These are phyloP conservation scores for Neurospora sp. DNA, from an alignment of 495 filamentous ascomycete species.

Conservation along the genomic window DNA sequence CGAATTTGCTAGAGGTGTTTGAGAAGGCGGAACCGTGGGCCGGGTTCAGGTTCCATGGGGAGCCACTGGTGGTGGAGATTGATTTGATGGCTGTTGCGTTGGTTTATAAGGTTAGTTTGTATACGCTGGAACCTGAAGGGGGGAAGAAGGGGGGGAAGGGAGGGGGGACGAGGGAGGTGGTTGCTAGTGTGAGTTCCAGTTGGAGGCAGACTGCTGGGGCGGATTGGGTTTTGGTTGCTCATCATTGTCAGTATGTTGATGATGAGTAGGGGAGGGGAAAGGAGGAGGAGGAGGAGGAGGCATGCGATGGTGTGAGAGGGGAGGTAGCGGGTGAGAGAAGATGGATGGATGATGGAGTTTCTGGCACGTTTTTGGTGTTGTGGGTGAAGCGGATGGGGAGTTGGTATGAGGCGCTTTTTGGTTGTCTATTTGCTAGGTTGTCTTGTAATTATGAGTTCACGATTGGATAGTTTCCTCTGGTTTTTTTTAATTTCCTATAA, in stretches of 20 bases:
- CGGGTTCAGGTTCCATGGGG: conserved; percentile 17
- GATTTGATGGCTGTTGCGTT: conserved; percentile 24
- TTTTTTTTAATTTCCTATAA: too few relatives aligned
- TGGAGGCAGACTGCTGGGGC: conserved; percentile 29
- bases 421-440: neutral
- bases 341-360: neutral
- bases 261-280: conserved; percentile 7
- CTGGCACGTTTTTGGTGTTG: neutral
- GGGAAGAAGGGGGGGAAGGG: neutral
- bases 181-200: conserved; percentile 6
- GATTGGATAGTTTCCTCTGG: neutral
- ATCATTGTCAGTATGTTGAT: conserved; percentile 20
- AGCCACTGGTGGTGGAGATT: conserved; percentile 25
- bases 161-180: conserved; percentile 13
- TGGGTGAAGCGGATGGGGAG: neutral
- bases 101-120: conserved; percentile 23
- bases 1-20: conserved; percentile 13
- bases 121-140: conserved; percentile 6
- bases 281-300: too few relatives aligned
- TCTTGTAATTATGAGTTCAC: neutral
- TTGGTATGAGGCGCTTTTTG: neutral
- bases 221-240: conserved; percentile 24
- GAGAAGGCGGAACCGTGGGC: conserved; percentile 12
- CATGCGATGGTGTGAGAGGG: too few relatives aligned
- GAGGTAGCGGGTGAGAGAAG: too few relatives aligned